Percentiles rank a stretch among this genome's conserved stretches.
Conservation (phyloP, 2,329 filamentous ascomycete species). For the Mariannaea sp. region DNA sequence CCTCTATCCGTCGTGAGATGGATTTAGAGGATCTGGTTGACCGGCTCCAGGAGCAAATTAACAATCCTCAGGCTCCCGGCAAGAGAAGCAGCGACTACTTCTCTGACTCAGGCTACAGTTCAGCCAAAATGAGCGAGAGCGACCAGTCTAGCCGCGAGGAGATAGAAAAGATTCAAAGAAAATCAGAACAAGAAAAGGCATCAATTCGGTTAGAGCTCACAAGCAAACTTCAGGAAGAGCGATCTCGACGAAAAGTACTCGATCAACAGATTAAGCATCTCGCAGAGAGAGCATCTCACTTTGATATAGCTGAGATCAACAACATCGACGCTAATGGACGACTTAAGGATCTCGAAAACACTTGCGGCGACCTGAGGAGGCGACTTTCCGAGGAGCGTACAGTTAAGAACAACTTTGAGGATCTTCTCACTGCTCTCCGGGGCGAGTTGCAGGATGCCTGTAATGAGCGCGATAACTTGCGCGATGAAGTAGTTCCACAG, state of each 20-base stretch:
- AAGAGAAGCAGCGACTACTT: conserved; percentile 96
- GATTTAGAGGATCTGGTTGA: conserved; percentile 95
- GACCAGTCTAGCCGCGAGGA: conserved; percentile 67
- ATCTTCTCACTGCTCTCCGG: conserved; percentile 82
- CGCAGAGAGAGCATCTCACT: conserved; percentile 74
- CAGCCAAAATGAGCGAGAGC: conserved; percentile 73
- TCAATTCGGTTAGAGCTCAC: conserved; percentile 84
- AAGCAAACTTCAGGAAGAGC: conserved; percentile 85
- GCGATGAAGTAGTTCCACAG: conserved; percentile 84
- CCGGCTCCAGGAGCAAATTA: conserved; percentile 77
- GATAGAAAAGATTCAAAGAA: conserved; percentile 79
- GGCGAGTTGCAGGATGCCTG: conserved; percentile 80
- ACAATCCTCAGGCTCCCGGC: conserved; percentile 60
- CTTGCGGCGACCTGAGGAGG: conserved; percentile 81
- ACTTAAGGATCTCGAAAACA: conserved; percentile 77
- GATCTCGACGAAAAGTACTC: conserved; percentile 72
- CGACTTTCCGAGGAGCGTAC: conserved; percentile 83
- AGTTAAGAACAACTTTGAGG: conserved; percentile 91
- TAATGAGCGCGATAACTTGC: conserved; percentile 89
- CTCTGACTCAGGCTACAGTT: conserved; percentile 92
- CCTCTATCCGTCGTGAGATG: conserved; percentile 93
- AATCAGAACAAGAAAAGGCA: conserved; percentile 89
- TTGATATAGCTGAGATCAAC: conserved; percentile 60
- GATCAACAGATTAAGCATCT: conserved; percentile 85
- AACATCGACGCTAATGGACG: conserved; percentile 61